phyloP scores from a whole-genome alignment of 345 rosid species.

The Euphorbia tirucalli region DNA sequence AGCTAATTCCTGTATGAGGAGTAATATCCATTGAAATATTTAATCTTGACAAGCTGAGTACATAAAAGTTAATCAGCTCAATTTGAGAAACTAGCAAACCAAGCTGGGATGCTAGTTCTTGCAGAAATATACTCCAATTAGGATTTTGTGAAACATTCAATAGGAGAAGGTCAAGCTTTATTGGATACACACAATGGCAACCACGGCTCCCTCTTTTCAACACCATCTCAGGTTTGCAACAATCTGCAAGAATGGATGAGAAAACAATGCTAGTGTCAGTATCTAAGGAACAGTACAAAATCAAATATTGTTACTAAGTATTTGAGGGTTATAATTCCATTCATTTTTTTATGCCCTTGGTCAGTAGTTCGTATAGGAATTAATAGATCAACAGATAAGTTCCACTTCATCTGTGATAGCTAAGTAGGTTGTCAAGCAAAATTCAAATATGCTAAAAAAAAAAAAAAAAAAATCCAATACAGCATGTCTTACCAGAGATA shows the following conservation, averaged over 20 bases:
- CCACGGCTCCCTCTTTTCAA: conserved; percentile 65
- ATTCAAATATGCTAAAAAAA: conserved; percentile 1
- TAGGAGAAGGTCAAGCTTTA: conserved; percentile 91
- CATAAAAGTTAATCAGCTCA: conserved; percentile 78
- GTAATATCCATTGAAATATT: conserved; percentile 94
- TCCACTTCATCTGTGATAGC: background rate
- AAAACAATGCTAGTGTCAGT: conserved; percentile 24
- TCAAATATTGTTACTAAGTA: conserved; percentile 4
- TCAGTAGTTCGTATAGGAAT: background rate
- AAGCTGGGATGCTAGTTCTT: conserved; percentile 76
- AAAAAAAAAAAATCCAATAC: background rate
- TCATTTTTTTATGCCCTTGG: conserved; percentile 1
- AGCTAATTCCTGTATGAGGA: conserved; percentile 78
- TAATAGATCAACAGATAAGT: background rate
- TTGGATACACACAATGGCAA: conserved; percentile 97
- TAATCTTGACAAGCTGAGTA: conserved; percentile 60
- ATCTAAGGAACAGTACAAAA: background rate
- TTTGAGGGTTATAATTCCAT: background rate
- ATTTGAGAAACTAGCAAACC: conserved; percentile 72
- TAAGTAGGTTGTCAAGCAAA: background rate
- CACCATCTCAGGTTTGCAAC: conserved; percentile 79
- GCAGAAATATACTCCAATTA: conserved; percentile 60
- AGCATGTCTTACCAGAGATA: conserved; percentile 50
- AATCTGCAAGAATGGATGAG: conserved; percentile 43
- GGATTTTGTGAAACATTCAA: conserved; percentile 80